phyloP scores from a whole-genome alignment of 768 basidiomycete genomes.

The Termitomyces bulborhizus region DNA sequence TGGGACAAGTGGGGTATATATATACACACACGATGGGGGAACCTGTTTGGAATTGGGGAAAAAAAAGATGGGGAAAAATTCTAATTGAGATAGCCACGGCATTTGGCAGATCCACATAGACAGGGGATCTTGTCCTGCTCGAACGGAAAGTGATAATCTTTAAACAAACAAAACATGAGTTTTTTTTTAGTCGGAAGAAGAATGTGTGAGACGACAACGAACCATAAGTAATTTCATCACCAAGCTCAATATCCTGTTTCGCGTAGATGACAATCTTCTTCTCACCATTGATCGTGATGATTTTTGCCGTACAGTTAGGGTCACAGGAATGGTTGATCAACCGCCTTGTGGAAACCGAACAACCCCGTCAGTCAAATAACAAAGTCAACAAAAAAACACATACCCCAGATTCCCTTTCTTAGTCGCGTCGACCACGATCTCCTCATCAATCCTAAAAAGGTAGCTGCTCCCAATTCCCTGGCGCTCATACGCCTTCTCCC shows the following conservation, averaged over 20 bases:
- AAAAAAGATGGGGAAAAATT: slow-evolving; percentile 15
- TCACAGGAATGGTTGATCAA: slow-evolving; percentile 99
- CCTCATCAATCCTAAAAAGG: slow-evolving; percentile 96
- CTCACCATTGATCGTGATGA: slow-evolving; percentile 85
- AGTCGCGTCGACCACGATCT: slow-evolving; percentile 96
- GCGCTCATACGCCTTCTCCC: slow-evolving; percentile 95
- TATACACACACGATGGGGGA: neutral
- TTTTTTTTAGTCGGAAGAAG: neutral
- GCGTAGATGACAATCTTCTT: slow-evolving; percentile 99
- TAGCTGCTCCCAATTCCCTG: slow-evolving; percentile 98
- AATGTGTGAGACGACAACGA: slow-evolving; percentile 18
- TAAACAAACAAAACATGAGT: neutral
- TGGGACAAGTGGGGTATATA: neutral
- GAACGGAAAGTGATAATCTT: slow-evolving; percentile 99
- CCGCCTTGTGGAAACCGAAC: slow-evolving; percentile 45
- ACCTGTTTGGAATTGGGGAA: neutral
- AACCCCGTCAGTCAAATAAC: slow-evolving; percentile 11
- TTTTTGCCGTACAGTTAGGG: slow-evolving; percentile 88
- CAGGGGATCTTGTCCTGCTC: slow-evolving; percentile 98
- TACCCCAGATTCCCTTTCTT: slow-evolving; percentile 99
- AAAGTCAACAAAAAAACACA: slow-evolving; percentile 23
- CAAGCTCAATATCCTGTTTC: slow-evolving; percentile 91
- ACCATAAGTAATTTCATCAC: slow-evolving; percentile 98
- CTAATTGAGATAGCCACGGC: slow-evolving; percentile 96
- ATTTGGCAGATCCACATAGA: slow-evolving; percentile 84